Conservation (phyloP, 2,329 filamentous ascomycete genomes). For the Phyllosticta ampelicida region DNA sequence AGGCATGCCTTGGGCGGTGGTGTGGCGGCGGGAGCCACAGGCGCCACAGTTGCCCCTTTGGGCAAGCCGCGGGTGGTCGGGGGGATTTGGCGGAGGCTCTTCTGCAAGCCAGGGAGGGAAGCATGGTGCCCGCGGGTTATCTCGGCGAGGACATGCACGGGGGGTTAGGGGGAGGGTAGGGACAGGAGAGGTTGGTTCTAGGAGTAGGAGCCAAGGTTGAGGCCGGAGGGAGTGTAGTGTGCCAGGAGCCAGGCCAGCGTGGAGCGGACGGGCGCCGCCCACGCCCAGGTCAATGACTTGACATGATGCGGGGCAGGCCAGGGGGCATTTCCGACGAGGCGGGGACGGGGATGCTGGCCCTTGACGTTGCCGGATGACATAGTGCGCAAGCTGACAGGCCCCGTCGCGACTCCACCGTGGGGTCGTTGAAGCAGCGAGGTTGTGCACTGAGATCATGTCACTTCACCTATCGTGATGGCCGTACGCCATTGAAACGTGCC, state of each 20-base stretch:
- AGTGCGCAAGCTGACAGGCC: background rate
- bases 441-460: background rate
- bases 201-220: background rate
- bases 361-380: background rate
- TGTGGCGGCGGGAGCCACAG: background rate
- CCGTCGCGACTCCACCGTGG: background rate
- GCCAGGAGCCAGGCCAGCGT: background rate
- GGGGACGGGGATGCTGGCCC: background rate
- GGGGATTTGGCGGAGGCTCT: background rate
- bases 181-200: background rate
- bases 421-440: background rate
- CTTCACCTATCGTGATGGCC: background rate
- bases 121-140: background rate
- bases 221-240: background rate
- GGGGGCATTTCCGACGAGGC: background rate
- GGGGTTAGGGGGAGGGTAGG: background rate
- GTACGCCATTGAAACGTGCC: background rate
- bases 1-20: constrained; percentile 10
- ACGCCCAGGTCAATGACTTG: background rate
- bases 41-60: background rate
- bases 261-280: too few species aligned
- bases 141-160: background rate
- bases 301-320: background rate
- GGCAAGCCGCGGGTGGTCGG: background rate
- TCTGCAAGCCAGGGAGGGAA: background rate